A percentile compares a stretch with the other conserved stretches of the same genome.
phyloP scores from a whole-genome alignment of 805 yeast species.

The Isabelozyma pseudorhagii region DNA sequence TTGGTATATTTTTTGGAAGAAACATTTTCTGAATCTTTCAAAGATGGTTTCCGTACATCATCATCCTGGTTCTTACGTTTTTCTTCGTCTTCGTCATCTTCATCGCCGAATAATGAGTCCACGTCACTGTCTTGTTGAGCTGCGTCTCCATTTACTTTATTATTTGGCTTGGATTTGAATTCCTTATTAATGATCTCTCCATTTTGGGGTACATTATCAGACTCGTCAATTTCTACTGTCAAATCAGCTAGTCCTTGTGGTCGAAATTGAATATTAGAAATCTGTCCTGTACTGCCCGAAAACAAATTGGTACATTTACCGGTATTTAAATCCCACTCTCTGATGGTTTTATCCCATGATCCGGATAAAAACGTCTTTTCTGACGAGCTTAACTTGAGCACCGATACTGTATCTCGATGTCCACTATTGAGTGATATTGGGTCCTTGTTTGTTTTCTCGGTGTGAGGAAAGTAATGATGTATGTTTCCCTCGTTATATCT shows the following conservation, averaged over 20 bases:
- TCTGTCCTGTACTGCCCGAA: conserved; percentile 67
- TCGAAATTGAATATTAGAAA: conserved; percentile 70
- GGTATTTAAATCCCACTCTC: conserved; percentile 82
- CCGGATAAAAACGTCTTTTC: conserved; percentile 75
- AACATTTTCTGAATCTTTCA: conserved; percentile 8
- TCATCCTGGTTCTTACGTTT: conserved; percentile 13
- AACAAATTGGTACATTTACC: conserved; percentile 55
- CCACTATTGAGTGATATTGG: conserved; percentile 16
- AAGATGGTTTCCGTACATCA: conserved; percentile 9
- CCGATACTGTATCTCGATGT: conserved; percentile 79
- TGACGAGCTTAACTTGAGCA: conserved; percentile 55
- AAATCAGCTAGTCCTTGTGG: conserved; percentile 53
- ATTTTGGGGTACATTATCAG: conserved; percentile 7
- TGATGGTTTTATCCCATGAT: conserved; percentile 81
- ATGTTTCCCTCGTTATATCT: conserved; percentile 79
- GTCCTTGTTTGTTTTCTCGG: conserved; percentile 23
- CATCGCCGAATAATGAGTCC: conserved; percentile 48
- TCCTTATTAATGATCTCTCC: conserved; percentile 4
- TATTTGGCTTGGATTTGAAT: not conserved
- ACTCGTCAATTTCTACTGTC: conserved; percentile 22
- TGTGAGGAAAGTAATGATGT: conserved; percentile 62
- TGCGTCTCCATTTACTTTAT: conserved; percentile 12
- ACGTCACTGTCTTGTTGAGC: conserved; percentile 28
- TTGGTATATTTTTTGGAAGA: conserved; percentile 24
- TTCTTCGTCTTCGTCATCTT: conserved; percentile 30